Evolutionary conservation across 2,329 filamentous ascomycete species (phyloP).

Genomic region (Fusarium clavum): DNA sequence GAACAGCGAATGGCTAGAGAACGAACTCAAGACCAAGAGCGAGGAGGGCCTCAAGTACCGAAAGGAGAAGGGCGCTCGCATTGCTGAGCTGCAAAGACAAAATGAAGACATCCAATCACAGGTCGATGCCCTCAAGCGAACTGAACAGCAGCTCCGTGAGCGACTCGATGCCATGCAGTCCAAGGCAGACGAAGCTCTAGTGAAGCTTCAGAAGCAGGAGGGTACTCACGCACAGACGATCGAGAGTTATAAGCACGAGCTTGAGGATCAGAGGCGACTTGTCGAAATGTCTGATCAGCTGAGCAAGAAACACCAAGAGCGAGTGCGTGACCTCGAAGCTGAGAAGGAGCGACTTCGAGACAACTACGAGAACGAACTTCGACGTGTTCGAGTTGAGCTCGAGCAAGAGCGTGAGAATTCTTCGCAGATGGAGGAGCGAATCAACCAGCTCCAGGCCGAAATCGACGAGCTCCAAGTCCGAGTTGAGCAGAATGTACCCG

Average conservation of each 20-base stretch:
- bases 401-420: conserved; percentile 64
- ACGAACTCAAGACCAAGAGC: conserved; percentile 89
- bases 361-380: conserved; percentile 71
- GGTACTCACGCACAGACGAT: conserved; percentile 85
- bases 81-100: conserved; percentile 87
- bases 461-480: conserved; percentile 65
- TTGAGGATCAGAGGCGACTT: conserved; percentile 83
- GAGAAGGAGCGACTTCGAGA: conserved; percentile 71
- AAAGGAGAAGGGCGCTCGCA: conserved; percentile 92
- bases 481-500: conserved; percentile 56
- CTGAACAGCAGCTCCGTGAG: conserved; percentile 82
- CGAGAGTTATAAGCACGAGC: conserved; percentile 86
- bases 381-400: conserved; percentile 66
- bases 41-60: conserved; percentile 89
- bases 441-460: conserved; percentile 64
- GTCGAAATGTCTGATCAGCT: conserved; percentile 85
- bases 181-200: conserved; percentile 86
- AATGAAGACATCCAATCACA: conserved; percentile 86
- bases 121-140: conserved; percentile 81
- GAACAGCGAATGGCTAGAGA: conserved; percentile 93
- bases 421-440: conserved; percentile 60
- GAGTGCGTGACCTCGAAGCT: conserved; percentile 76
- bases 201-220: conserved; percentile 85
- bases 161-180: conserved; percentile 85
- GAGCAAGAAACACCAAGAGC: conserved; percentile 76